These are phyloP conservation scores for Ocimum tenuiflorum DNA, from an alignment of 257 asterid species.

Conservation along the genomic window DNA sequence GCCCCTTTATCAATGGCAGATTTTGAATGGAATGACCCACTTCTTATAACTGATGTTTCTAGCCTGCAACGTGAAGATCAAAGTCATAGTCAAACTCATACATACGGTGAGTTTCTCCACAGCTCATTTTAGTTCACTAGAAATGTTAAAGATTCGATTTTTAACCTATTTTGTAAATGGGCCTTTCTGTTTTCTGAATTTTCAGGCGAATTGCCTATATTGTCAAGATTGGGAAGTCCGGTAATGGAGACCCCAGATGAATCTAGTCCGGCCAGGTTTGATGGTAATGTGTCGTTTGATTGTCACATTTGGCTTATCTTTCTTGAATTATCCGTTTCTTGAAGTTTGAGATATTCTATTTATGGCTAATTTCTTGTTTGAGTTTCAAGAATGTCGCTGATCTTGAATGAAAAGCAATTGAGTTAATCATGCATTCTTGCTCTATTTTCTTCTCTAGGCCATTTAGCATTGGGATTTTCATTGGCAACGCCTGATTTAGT, in stretches of 20 bases:
- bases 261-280: constrained; percentile 32
- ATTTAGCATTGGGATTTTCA: constrained; percentile 56
- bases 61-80: constrained; percentile 36
- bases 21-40: constrained; percentile 59
- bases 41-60: constrained; percentile 65
- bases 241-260: constrained; percentile 37
- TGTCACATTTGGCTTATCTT: background rate
- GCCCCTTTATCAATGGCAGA: constrained; percentile 48
- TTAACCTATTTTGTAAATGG: background rate
- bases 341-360: background rate
- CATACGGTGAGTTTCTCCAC: constrained; percentile 31
- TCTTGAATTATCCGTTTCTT: constrained; percentile 7
- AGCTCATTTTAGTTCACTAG: constrained; percentile 8
- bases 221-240: constrained; percentile 26
- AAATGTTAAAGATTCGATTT: background rate
- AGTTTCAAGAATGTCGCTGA: constrained; percentile 12
- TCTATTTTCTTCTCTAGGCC: constrained; percentile 36
- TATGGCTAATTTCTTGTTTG: constrained; percentile 17
- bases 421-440: background rate
- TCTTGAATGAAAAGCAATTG: background rate
- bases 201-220: constrained; percentile 35
- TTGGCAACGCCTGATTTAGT: constrained; percentile 75
- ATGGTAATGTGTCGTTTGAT: constrained; percentile 37
- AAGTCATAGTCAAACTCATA: constrained; percentile 33
- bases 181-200: constrained; percentile 15